phyloP scores from a whole-genome alignment of 2,329 filamentous ascomycete species.

The Ophiocordyceps camponoti-saundersi region DNA sequence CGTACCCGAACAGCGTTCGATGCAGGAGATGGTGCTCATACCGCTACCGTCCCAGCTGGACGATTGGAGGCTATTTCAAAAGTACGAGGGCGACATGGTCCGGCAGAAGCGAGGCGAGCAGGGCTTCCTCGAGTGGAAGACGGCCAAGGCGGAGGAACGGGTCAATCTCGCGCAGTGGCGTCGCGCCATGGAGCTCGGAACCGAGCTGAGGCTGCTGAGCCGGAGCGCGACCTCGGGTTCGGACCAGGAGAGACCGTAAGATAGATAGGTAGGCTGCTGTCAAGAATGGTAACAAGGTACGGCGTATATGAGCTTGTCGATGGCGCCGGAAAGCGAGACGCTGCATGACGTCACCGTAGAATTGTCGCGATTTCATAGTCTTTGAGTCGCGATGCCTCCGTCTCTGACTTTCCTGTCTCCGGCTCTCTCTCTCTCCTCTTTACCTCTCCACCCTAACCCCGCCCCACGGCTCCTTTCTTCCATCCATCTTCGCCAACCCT shows the following conservation, averaged over 20 bases:
- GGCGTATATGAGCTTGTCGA: no score
- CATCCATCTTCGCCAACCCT: background rate
- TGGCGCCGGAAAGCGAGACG: no score
- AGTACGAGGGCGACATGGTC: slow-evolving; percentile 24
- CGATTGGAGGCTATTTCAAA: slow-evolving; percentile 35
- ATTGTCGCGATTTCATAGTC: no score
- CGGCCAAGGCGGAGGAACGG: slow-evolving; percentile 13
- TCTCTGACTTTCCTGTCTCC: no score
- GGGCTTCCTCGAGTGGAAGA: slow-evolving; percentile 23
- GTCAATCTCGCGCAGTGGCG: slow-evolving; percentile 11
- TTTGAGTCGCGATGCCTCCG: no score
- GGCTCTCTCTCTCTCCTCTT: background rate
- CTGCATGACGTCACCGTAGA: no score
- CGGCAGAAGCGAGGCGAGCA: slow-evolving; percentile 20
- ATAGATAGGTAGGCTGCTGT: background rate
- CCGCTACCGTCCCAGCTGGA: slow-evolving; percentile 38
- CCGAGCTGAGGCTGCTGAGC: slow-evolving; percentile 7
- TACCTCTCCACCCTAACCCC: background rate
- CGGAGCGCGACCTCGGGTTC: background rate
- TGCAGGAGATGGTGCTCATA: slow-evolving; percentile 24
- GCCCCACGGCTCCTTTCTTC: background rate
- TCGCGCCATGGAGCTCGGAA: slow-evolving; percentile 9
- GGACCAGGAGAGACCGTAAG: background rate
- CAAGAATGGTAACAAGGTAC: no score
- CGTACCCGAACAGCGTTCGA: slow-evolving; percentile 19